A percentile compares a stretch with the other conserved stretches of the same genome.
These are phyloP conservation scores for Lagerstroemia fauriei DNA, from an alignment of 441 rosid genomes.

Conservation along the genomic window DNA sequence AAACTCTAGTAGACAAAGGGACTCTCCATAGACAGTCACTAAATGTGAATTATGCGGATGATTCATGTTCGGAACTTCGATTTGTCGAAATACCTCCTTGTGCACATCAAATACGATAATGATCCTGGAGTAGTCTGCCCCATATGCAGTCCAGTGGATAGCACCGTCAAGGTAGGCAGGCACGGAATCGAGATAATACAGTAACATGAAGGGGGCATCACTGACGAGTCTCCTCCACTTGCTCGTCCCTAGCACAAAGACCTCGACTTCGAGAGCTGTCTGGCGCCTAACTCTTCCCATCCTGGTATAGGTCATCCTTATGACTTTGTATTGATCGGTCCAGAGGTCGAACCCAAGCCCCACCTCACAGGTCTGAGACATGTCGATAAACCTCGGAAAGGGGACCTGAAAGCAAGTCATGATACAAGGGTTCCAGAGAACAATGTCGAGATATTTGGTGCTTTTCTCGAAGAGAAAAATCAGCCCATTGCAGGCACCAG, in stretches of 20 bases:
- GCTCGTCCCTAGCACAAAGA: background rate
- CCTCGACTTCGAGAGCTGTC: background rate
- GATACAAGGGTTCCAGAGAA: conserved; percentile 28
- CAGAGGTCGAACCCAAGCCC: background rate
- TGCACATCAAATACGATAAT: background rate
- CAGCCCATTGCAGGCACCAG: conserved; percentile 7
- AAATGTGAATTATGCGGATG: no score
- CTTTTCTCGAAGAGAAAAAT: conserved; percentile 7
- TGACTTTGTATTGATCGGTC: background rate
- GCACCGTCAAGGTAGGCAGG: background rate
- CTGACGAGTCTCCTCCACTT: background rate
- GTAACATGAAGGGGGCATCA: background rate
- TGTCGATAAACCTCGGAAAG: background rate
- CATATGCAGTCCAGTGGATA: background rate
- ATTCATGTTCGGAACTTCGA: background rate
- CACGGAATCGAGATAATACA: background rate
- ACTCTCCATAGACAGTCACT: background rate
- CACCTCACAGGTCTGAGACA: background rate
- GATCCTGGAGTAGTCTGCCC: background rate
- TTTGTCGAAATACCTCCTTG: background rate
- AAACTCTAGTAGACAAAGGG: no score
- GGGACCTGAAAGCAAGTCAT: conserved; percentile 10
- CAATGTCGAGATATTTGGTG: conserved; percentile 4
- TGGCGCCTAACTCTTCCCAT: background rate
- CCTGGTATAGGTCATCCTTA: background rate